Base-by-base conservation (phyloP, 2,329 filamentous ascomycete species). In the Aspergillus quadrilineatus region DNA sequence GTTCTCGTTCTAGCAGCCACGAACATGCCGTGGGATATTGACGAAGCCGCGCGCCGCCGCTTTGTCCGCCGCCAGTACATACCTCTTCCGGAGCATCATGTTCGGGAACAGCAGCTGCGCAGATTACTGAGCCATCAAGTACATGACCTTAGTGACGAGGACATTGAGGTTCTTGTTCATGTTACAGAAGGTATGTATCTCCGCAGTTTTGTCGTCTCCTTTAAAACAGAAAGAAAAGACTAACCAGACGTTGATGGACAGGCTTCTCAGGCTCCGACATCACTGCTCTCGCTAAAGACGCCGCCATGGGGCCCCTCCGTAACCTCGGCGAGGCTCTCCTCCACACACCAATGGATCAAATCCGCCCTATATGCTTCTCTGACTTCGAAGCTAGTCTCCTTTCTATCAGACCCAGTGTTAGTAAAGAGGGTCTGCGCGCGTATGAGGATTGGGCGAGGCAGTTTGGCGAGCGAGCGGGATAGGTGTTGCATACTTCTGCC, bases 261-360 rank as follows among this genome's bases (percentile, higher is more conserved):
- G 92, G 92, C n/a, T 99, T 96, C 76, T 97, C 92, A 7, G 94
- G 94, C 44, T 96, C 92, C 1, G 94, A 99, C 68, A 96, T 99
- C 63, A 97, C 94, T 22, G 92, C 94, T 1, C 80, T 99, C 7
- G 94, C 94, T 6, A 99, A 99, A 75, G 94, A 99, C 70, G 94
- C 94, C 7, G 94, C 94, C 2, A 99, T 99, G 94, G 93, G 94
- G 0, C 94, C 94, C 0, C 79, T 99, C 10, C 85, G 94, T 32
- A 93, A 91, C 52, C 79, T 97, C 2, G 94, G 94, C 28, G 94
- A 97, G 71, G 90, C 89, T 41, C 78, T 99, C 30, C 80, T 99
- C 34, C 87, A 90, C 63, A 97, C 95, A 81, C 89, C 89, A 0
- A 96, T 94, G 84, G 94, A 99, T 59, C 86, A 97, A 64, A 97